Evolutionary conservation across 1,284 basidiomycete species (phyloP).

Genomic region (Flammula alnicola): DNA sequence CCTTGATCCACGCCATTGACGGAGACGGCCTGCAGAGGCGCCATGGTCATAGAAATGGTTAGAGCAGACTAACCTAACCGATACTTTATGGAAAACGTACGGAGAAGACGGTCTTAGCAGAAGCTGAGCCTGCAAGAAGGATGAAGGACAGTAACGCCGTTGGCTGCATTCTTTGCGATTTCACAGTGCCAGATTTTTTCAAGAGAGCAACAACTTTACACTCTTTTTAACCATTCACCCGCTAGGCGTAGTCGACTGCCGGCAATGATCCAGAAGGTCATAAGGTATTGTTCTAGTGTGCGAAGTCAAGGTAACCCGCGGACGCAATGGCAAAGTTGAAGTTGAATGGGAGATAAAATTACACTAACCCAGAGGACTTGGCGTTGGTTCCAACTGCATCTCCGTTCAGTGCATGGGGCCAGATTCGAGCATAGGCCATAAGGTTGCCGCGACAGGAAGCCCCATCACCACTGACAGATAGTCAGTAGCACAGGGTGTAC

Average conservation of each 20-base stretch:
- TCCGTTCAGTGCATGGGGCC: not conserved
- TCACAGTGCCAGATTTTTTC: no score
- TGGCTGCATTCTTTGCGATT: constrained; percentile 20
- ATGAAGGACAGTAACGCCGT: constrained; percentile 30
- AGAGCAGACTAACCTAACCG: no score
- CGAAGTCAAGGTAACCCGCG: constrained; percentile 1
- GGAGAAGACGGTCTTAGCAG: constrained; percentile 44
- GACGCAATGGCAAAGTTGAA: not conserved
- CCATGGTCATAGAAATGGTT: no score
- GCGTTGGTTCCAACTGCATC: not conserved
- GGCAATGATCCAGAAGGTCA: constrained; percentile 1
- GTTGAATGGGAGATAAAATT: not conserved
- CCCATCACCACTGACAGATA: not conserved
- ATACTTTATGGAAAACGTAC: constrained; percentile 25
- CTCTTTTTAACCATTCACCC: not conserved
- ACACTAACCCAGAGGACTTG: not conserved
- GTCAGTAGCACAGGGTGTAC: not conserved
- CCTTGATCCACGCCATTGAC: constrained; percentile 45
- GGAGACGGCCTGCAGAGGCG: constrained; percentile 31
- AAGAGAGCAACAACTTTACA: not conserved
- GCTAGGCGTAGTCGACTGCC: no score
- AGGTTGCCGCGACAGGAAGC: not conserved
- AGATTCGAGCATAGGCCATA: constrained; percentile 1
- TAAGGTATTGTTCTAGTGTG: not conserved
- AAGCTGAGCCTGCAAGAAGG: constrained; percentile 31